Conservation (phyloP, 305 asterid genomes). For the Fraxinus ornus region DNA sequence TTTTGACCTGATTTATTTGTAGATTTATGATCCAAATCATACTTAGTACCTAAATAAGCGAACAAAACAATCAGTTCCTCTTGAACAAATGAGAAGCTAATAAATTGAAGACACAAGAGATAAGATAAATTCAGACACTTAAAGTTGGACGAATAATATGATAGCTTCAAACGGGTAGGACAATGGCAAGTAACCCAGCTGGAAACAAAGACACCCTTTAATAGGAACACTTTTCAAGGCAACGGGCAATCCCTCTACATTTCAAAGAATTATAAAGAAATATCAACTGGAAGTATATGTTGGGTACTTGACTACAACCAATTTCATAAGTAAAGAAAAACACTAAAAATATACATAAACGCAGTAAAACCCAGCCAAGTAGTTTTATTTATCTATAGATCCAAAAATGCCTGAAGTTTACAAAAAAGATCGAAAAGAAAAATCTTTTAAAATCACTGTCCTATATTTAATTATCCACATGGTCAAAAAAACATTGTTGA, state of each 20-base stretch:
- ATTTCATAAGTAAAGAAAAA: background rate
- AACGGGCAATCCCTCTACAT: background rate
- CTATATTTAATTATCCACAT: background rate
- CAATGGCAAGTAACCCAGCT: background rate
- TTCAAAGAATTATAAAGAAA: background rate
- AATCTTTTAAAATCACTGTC: background rate
- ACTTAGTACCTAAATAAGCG: conserved; percentile 78
- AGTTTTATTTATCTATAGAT: background rate
- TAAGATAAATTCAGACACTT: conserved; percentile 14
- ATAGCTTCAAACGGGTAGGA: background rate
- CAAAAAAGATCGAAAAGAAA: background rate
- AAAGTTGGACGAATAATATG: conserved; percentile 8
- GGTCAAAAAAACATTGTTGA: background rate
- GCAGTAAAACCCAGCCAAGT: background rate
- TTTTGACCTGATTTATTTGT: conserved; percentile 84
- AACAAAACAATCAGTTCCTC: conserved; percentile 23
- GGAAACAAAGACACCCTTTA: background rate
- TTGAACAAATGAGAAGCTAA: conserved; percentile 18
- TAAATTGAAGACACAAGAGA: conserved; percentile 8
- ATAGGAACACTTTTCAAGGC: background rate
- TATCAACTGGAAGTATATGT: background rate
- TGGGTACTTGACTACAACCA: background rate
- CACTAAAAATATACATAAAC: background rate
- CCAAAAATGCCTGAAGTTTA: background rate
- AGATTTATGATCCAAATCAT: conserved; percentile 83